Evolutionary conservation across 208 protist genomes (phyloP).

Genomic region (Leishmania tropica): DNA sequence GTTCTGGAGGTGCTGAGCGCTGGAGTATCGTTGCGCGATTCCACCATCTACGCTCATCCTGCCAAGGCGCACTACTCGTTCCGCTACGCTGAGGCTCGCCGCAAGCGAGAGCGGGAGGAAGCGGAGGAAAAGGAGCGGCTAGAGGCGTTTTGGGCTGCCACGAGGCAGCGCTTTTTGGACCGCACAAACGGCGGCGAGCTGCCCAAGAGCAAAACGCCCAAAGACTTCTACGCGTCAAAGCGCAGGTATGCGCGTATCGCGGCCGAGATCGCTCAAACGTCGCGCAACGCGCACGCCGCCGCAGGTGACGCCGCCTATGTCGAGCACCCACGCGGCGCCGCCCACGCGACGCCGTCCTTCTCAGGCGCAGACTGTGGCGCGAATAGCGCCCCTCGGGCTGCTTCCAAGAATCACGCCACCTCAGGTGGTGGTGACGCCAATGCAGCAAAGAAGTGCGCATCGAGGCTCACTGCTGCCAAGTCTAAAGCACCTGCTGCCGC

Average conservation of each 20-base stretch:
- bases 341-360: background rate
- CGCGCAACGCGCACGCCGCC: slow-evolving; percentile 32
- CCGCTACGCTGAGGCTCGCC: slow-evolving; percentile 65
- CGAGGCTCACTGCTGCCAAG: slow-evolving; percentile 11
- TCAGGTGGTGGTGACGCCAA: background rate
- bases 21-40: slow-evolving; percentile 43
- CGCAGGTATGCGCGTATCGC: slow-evolving; percentile 68
- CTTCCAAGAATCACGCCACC: background rate
- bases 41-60: slow-evolving; percentile 44
- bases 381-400: background rate
- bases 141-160: slow-evolving; percentile 36
- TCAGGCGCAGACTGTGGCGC: background rate
- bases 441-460: slow-evolving; percentile 14
- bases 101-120: slow-evolving; percentile 74
- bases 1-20: slow-evolving; percentile 67
- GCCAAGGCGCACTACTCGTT: slow-evolving; percentile 78
- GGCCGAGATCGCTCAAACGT: slow-evolving; percentile 59
- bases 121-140: slow-evolving; percentile 41
- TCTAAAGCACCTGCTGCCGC: slow-evolving; percentile 6
- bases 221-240: slow-evolving; percentile 62
- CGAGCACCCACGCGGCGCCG: slow-evolving; percentile 7
- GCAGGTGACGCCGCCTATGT: background rate
- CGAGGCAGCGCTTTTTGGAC: slow-evolving; percentile 42
- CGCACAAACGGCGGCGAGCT: slow-evolving; percentile 60
- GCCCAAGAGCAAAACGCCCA: slow-evolving; percentile 40